phyloP scores from a whole-genome alignment of 805 yeast genomes.

The Candida piceae region DNA sequence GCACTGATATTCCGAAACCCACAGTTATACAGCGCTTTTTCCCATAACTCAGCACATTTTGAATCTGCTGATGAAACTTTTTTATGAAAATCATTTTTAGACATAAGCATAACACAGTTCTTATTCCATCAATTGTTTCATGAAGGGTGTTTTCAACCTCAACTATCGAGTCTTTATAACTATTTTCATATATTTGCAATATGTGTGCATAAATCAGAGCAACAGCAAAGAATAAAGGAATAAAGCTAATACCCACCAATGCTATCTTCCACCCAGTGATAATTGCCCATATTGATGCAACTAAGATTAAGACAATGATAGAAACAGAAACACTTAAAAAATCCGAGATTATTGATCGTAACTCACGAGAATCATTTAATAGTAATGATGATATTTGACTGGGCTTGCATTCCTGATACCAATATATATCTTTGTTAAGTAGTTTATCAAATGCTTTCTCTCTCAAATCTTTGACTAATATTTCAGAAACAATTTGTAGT shows the following conservation, averaged over 20 bases:
- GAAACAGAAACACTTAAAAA: conserved; percentile 52
- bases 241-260: conserved; percentile 71
- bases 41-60: conserved; percentile 37
- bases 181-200: conserved; percentile 51
- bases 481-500: conserved; percentile 58
- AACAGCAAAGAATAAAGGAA: conserved; percentile 54
- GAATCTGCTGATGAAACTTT: conserved; percentile 35
- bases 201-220: conserved; percentile 49
- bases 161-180: conserved; percentile 53
- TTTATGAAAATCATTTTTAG: conserved; percentile 43
- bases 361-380: conserved; percentile 77
- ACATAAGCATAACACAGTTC: conserved; percentile 57
- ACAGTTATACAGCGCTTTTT: conserved; percentile 48
- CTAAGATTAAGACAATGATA: conserved; percentile 45
- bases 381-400: conserved; percentile 60
- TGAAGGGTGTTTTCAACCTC: conserved; percentile 45
- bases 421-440: conserved; percentile 45
- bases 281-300: conserved; percentile 77
- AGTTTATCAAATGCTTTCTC: conserved; percentile 42
- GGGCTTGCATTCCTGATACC: conserved; percentile 43
- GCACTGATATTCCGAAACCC: conserved; percentile 63
- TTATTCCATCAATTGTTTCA: conserved; percentile 54
- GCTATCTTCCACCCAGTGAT: conserved; percentile 82
- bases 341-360: conserved; percentile 59
- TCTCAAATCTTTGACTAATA: conserved; percentile 58